Evolutionary conservation across 164 flowering plant species (phyloP), one percentile per base, ranked within the genome.

Genomic region (Paratinospora sagittata): DNA sequence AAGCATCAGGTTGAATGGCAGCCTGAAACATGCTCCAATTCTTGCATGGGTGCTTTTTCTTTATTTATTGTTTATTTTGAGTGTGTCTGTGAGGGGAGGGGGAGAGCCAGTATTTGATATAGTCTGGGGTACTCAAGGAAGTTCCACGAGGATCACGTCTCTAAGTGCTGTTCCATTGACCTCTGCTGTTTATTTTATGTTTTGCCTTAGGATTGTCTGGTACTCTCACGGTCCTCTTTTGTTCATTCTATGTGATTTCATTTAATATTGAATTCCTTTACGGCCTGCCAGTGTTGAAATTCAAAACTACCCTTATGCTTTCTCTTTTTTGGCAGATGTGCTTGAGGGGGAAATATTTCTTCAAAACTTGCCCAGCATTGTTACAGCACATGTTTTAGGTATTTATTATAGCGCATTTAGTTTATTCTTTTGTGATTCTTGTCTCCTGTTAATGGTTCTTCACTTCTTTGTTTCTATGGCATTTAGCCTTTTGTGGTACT

Each of bases 261-360:
- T 43, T 9, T 43, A 1, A 9, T 11, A 43, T 16, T 9, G 11
- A 49, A n/a, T n/a, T n/a, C 57, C 12, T 49, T 49, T 49, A 49
- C 3, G 3, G 19, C 4, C 19, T 49, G 19, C 16, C 16, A 49
- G 12, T 49, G 16, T 49, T 49, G 57, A 49, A 49, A 49, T 6
- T 10, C 16, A 17, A 43, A 49, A 17, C n/a, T 49, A n/a, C 33
- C 36, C 10, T 66, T 17, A 49, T 69, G 30, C 26, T 10, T 19
- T 61, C 16, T 68, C 45, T 41, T 72, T 68, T 27, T 76, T 73
- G 45, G 10, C 84, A 93, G 98, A 86, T 82, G 87, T 93, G 77
- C 95, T 96, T 57, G 90, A 86, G 82, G 99, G 98, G 34, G 95
- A 96, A 76, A 87, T 96, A 75, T 96, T 96, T 87, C 99, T 96